Conservation (phyloP, 2,329 filamentous ascomycete genomes). For the Aspergillus piperis region DNA sequence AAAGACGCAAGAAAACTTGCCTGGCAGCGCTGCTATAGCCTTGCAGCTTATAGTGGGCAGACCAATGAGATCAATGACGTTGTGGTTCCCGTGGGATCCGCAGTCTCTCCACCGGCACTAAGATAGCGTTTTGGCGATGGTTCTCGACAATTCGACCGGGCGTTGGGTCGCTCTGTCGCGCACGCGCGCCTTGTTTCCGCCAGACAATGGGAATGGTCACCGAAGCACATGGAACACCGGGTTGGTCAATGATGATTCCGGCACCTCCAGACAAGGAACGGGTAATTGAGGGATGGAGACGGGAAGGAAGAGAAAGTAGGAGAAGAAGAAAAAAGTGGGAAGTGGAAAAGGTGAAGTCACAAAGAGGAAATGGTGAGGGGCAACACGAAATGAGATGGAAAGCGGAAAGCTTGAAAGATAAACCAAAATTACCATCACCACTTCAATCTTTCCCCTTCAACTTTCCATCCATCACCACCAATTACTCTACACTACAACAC, state of each 20-base stretch:
- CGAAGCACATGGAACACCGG: constrained; percentile 7
- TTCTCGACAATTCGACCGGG: constrained; percentile 14
- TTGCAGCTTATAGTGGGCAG: neutral
- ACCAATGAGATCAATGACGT: constrained; percentile 12
- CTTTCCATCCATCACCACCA: neutral
- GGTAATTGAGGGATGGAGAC: neutral
- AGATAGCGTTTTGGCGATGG: constrained; percentile 13
- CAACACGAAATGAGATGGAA: neutral
- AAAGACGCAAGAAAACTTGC: constrained; percentile 7
- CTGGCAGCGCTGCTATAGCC: constrained; percentile 1
- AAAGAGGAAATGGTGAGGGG: neutral
- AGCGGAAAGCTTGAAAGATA: neutral
- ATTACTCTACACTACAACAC: neutral
- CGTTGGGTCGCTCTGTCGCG: constrained; percentile 1
- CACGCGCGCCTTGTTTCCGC: neutral
- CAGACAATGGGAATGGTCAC: neutral
- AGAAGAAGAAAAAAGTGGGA: neutral
- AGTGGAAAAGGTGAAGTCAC: neutral
- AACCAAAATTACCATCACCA: constrained; percentile 6
- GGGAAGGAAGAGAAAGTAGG: neutral
- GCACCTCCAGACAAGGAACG: neutral
- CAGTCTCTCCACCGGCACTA: constrained; percentile 15
- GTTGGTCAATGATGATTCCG: constrained; percentile 3
- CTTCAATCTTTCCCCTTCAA: too few relatives aligned
- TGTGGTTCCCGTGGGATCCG: constrained; percentile 16